Evolutionary conservation across 768 basidiomycete genomes (phyloP), one percentile per base, ranked within the genome.

Genomic region (Tricholoma sp.): DNA sequence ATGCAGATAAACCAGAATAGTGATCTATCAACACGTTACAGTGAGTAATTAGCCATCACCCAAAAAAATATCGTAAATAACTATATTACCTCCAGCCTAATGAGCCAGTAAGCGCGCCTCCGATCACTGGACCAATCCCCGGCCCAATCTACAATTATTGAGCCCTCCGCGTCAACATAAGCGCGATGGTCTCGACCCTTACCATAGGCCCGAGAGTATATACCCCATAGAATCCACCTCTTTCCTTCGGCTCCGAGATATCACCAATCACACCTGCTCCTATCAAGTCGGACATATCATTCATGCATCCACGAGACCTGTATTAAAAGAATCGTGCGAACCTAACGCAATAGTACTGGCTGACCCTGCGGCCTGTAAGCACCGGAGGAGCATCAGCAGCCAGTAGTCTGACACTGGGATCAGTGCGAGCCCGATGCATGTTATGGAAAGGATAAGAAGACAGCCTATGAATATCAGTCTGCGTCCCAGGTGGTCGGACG

Each of bases 211-310:
- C 87, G 3, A 87, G 56, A 34, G 70, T 76, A 67, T 83, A 89
- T 7, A 89, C 50, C 2, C 90, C 91, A 54, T 84, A 79, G 69
- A 85, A 91, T 6, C 83, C 80, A 15, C 88, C 92, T 34, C 91
- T 74, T 70, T 94, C 90, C 36, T 80, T 77, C 0, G 81, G 84
- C 1, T 79, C 79, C 5, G 89, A 80, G 28, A 95, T 86, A 65
- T 95, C 92, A 1, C 83, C 83, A 54, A 95, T 80, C 6, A 89
- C 83, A 5, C 92, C 92, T 33, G 87, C 83, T 52, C 86, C 86
- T 83, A 31, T 33, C 32, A 50, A 13, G 18, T 8, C 31, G 12
- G 10, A 15, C 44, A 45, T 34, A n/a, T 10, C 39, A 31, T 41
- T 12, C 18, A 13, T 6, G 11, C 37, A 29, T 29, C 4, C 6